Evolutionary conservation across 768 basidiomycete species (phyloP).

Genomic region (Pleurotus tuoliensis): DNA sequence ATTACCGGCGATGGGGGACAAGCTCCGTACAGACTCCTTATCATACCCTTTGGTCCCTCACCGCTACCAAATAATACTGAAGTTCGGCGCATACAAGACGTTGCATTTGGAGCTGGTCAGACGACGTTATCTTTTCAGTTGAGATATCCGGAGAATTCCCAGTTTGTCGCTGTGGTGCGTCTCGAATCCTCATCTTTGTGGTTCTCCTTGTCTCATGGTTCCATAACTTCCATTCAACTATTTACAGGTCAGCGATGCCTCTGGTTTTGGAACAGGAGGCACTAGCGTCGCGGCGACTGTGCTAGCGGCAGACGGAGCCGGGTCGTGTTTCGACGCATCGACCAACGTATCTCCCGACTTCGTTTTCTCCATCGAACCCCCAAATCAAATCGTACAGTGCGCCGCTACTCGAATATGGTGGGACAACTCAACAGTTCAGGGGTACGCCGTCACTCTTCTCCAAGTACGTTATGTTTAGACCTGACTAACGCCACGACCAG

Average conservation of each 20-base stretch:
- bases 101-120: slow-evolving; percentile 42
- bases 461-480: background rate
- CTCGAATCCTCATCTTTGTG: background rate
- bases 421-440: slow-evolving; percentile 46
- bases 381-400: slow-evolving; percentile 66
- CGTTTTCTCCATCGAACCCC: slow-evolving; percentile 57
- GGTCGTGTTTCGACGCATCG: slow-evolving; percentile 51
- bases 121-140: slow-evolving; percentile 50
- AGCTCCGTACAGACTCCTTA: slow-evolving; percentile 64
- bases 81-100: slow-evolving; percentile 54
- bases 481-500: slow-evolving; percentile 24
- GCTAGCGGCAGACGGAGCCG: slow-evolving; percentile 42
- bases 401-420: slow-evolving; percentile 62
- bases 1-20: slow-evolving; percentile 52
- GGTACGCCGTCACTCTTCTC: slow-evolving; percentile 31
- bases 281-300: slow-evolving; percentile 68
- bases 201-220: background rate
- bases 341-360: slow-evolving; percentile 48
- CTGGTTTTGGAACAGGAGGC: slow-evolving; percentile 68
- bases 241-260: slow-evolving; percentile 52
- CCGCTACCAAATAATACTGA: slow-evolving; percentile 62
- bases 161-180: slow-evolving; percentile 76
- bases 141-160: slow-evolving; percentile 61
- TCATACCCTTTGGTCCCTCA: slow-evolving; percentile 64
- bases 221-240: background rate